Conservation (phyloP, 2,329 filamentous ascomycete genomes). For the Didymella keratinophila region DNA sequence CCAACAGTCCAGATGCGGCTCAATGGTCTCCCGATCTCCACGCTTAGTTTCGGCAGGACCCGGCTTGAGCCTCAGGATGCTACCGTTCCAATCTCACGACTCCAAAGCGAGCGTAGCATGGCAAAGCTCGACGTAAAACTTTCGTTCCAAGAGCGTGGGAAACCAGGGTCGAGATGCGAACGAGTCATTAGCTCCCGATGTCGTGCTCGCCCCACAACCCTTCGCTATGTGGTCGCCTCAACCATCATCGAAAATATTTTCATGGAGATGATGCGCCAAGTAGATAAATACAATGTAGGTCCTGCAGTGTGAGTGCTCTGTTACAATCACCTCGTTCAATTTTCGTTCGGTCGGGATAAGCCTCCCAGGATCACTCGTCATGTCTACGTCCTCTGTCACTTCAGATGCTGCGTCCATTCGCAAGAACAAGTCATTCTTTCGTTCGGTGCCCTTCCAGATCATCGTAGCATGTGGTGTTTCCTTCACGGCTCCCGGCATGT, state of each 20-base stretch:
- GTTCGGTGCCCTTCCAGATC: slow-evolving; percentile 47
- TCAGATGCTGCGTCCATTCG: slow-evolving; percentile 24
- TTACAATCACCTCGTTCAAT: neutral
- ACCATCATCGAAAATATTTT: slow-evolving; percentile 28
- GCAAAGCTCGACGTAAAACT: slow-evolving; percentile 11
- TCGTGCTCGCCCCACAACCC: slow-evolving; percentile 35
- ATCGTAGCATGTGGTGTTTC: slow-evolving; percentile 45
- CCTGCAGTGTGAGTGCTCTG: neutral
- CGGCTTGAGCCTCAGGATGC: slow-evolving; percentile 18
- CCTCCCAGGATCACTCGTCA: slow-evolving; percentile 10
- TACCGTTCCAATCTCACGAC: slow-evolving; percentile 2
- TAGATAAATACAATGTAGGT: slow-evolving; percentile 15
- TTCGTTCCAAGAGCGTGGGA: slow-evolving; percentile 8
- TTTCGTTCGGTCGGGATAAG: slow-evolving; percentile 6
- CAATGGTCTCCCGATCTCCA: neutral
- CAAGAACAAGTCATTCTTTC: slow-evolving; percentile 36
- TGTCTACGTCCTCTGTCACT: slow-evolving; percentile 6
- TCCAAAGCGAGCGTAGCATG: slow-evolving; percentile 14
- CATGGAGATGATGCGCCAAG: neutral
- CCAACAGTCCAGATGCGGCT: slow-evolving; percentile 1
- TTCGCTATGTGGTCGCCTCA: slow-evolving; percentile 21
- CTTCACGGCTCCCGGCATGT: slow-evolving; percentile 48
- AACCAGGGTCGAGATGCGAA: slow-evolving; percentile 7
- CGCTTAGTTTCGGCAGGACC: slow-evolving; percentile 15
- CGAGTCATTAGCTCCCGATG: slow-evolving; percentile 26